Percentiles rank a stretch among this genome's conserved stretches.
Evolutionary conservation across 495 filamentous ascomycete genomes (phyloP).

Genomic region (Thermothielavioides terrestris): DNA sequence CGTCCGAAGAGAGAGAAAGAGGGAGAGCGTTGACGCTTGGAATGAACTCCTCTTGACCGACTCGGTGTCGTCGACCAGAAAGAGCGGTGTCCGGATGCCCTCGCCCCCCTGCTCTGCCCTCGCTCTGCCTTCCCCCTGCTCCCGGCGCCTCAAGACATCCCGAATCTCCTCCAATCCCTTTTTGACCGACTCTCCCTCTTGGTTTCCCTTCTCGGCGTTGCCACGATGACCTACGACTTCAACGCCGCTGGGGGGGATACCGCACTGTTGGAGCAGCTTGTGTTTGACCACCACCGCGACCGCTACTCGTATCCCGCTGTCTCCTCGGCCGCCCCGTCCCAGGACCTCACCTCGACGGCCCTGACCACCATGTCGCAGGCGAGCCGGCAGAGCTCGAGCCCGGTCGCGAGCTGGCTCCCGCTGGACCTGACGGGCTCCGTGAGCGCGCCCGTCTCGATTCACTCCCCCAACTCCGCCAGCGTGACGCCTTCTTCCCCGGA

Average conservation of each 20-base stretch:
- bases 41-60: slow-evolving; percentile 31
- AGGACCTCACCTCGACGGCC: slow-evolving; percentile 37
- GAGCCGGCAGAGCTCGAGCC: slow-evolving; percentile 32
- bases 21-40: slow-evolving; percentile 12
- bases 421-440: slow-evolving; percentile 35
- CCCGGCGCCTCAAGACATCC: slow-evolving; percentile 24
- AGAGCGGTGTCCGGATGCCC: slow-evolving; percentile 38
- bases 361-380: slow-evolving; percentile 36
- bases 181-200: slow-evolving; percentile 12
- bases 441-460: slow-evolving; percentile 26
- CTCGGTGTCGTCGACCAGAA: slow-evolving; percentile 20
- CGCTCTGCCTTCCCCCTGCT: slow-evolving; percentile 11
- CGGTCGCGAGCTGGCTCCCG: slow-evolving; percentile 36
- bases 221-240: slow-evolving; percentile 51
- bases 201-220: slow-evolving; percentile 17
- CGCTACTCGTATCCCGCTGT: slow-evolving; percentile 38
- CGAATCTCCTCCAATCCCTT: slow-evolving; percentile 25
- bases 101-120: slow-evolving; percentile 10
- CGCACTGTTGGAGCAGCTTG: slow-evolving; percentile 45
- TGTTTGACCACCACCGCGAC: slow-evolving; percentile 47
- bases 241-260: slow-evolving; percentile 41
- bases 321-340: slow-evolving; percentile 35
- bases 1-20: background rate
- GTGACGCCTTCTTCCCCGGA: slow-evolving; percentile 37
- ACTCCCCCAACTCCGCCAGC: slow-evolving; percentile 34